Conservation (phyloP, 495 filamentous ascomycete genomes). For the Pseudotulostoma volvatum region DNA sequence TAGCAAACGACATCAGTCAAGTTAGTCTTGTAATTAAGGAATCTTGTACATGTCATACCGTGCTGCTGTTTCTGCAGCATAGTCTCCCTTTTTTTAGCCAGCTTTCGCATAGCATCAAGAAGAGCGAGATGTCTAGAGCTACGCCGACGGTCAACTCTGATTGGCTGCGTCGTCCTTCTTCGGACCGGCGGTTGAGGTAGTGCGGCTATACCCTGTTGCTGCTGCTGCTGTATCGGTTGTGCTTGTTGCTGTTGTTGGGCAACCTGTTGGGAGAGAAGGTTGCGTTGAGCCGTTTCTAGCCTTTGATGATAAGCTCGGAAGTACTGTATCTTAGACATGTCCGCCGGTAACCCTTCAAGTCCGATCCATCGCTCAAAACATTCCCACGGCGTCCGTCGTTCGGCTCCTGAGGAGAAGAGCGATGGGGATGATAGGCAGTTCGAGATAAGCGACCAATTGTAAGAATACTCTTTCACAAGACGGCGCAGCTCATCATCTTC, state of each 20-base stretch:
- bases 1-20: too few species aligned
- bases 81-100: conserved; percentile 85
- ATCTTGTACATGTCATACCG: conserved; percentile 25
- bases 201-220: conserved; percentile 37
- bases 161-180: conserved; percentile 50
- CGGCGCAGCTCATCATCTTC: conserved; percentile 81
- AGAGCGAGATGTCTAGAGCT: conserved; percentile 73
- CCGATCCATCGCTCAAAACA: conserved; percentile 94
- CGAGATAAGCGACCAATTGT: conserved; percentile 92
- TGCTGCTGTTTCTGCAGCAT: conserved; percentile 74
- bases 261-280: conserved; percentile 43
- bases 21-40: conserved; percentile 8
- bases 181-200: conserved; percentile 41
- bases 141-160: conserved; percentile 70
- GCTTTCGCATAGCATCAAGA: conserved; percentile 86
- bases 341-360: conserved; percentile 71
- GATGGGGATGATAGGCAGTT: conserved; percentile 59
- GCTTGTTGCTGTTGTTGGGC: conserved; percentile 40
- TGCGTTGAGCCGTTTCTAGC: conserved; percentile 62
- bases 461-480: conserved; percentile 78
- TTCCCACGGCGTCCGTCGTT: conserved; percentile 92
- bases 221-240: conserved; percentile 37
- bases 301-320: conserved; percentile 71
- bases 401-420: conserved; percentile 61
- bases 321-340: conserved; percentile 86